phyloP scores from a whole-genome alignment of 208 protist species.

The Sergeia podlipaevii region DNA sequence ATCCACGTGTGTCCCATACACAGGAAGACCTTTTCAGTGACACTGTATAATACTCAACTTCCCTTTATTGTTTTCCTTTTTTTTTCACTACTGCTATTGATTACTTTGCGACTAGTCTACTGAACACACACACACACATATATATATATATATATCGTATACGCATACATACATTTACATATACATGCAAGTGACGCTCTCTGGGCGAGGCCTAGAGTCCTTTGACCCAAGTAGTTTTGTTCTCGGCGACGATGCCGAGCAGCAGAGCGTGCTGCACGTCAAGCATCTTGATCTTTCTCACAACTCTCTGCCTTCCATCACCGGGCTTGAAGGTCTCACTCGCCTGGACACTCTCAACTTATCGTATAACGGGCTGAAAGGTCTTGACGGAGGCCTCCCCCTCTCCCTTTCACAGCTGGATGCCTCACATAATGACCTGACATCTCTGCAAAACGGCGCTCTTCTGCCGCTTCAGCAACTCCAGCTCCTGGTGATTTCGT shows the following conservation, averaged over 20 bases:
- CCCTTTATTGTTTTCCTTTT: background rate
- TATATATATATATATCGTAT: background rate
- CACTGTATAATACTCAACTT: no score
- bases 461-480: conserved; percentile 49
- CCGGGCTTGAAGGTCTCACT: conserved; percentile 50
- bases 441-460: conserved; percentile 39
- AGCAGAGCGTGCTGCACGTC: background rate
- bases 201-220: conserved; percentile 46
- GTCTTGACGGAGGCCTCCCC: conserved; percentile 39
- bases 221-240: conserved; percentile 65
- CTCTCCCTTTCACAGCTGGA: conserved; percentile 49
- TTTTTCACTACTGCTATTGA: conserved; percentile 3
- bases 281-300: conserved; percentile 54
- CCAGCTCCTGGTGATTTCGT: conserved; percentile 52
- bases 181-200: conserved; percentile 54
- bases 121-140: background rate
- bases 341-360: conserved; percentile 60
- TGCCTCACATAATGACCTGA: conserved; percentile 73
- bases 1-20: no score
- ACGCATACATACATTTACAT: background rate
- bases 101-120: background rate
- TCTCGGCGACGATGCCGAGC: conserved; percentile 26
- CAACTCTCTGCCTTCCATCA: conserved; percentile 55
- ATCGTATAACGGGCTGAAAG: conserved; percentile 63
- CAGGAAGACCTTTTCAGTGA: no score